Evolutionary conservation across 305 asterid genomes (phyloP), one percentile per base, ranked within the genome.

Genomic region (Rubia balearica): DNA sequence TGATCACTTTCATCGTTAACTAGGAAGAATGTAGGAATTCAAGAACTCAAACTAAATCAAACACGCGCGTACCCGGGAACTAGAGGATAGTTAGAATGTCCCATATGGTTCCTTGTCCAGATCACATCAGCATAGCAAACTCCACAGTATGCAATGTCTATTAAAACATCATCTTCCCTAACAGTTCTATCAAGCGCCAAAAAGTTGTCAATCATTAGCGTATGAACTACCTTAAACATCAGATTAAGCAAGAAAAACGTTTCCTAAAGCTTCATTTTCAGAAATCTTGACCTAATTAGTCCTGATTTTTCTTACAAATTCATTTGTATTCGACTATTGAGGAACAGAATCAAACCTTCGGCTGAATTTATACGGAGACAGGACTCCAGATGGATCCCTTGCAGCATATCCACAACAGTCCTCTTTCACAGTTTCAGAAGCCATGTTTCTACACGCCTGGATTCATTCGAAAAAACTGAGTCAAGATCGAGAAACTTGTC

Each of bases 391-490:
- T 8, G 90, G 78, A 70, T 89, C 96, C 65, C 89, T 80, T 6
- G 97, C 96, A 30, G 96, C 96, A 90, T 90, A 90, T 41, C 89
- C 96, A 67, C 76, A 81, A 81, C 97, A 90, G 45, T 89, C 83
- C 61, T 72, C 80, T 5, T 75, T 73, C 64, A 77, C 74, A 65
- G 65, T 57, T 65, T 71, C 62, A 17, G 48, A 36, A 61, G 69
- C 56, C 75, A 71, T 71, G 11, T 46, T 61, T 2, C 7, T 21
- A 68, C 66, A 33, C 17, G 30, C 43, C 66, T 61, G 66, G 27
- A 61, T 30, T 51, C 59, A 51, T 51, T 51, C 22, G 9, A 17
- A 51, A 14, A 51, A 17, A 8, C 55, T 3, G 9, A 5, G 21
- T 61, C 45, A 30, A 33, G 30, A 61, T 61, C 45, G 27, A 30